Base-by-base conservation (phyloP, 2,329 filamentous ascomycete genomes). In the Microsporum canis region DNA sequence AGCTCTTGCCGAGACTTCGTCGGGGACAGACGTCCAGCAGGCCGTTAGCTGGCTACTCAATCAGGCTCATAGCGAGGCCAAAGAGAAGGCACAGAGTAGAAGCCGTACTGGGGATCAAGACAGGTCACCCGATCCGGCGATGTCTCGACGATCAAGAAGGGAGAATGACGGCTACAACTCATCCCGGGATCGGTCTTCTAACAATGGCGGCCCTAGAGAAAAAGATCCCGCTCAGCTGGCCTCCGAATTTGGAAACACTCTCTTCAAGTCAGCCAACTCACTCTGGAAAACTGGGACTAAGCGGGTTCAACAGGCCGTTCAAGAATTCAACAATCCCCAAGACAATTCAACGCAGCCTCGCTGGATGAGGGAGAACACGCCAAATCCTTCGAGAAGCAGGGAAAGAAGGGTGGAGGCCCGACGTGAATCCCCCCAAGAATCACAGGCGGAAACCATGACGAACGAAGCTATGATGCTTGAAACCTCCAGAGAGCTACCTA, bases 241-340 rank as follows among this genome's bases (percentile, higher is more conserved):
- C 1, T 85, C 89, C 4, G 88, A 91, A 38, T 80, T 97, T 69
- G 89, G 94, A 0, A 89, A 78, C 51, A 95, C 82, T 64, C 75
- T 99, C 10, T 85, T 97, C 73, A 99, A 99, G 72, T 94, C 91
- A 2, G 94, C 94, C 1, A 95, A 95, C 66, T 92, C 89, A 0
- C 76, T 97, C 0, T 99, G 94, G 94, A 99, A 96, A 71, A 89
- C 88, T 2, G 86, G 92, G 0, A 89, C 91, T 70, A 99, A 96
- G 75, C 91, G 89, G 71, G 83, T 97, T 62, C 90, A 95, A 69
- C 90, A 94, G 73, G 92, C 90, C 3, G 88, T 97, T 38, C 86
- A 91, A 6, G 94, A 99, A 14, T 88, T 97, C 62, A 83, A 84
- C 67, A 76, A 80, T 59, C 87, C 85, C n/a, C 78, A 80, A 31